Percentiles rank a stretch among this genome's conserved stretches.
phyloP scores from a whole-genome alignment of 176 grass and related monocot genomes.

The Hyparrhenia diplandra region DNA sequence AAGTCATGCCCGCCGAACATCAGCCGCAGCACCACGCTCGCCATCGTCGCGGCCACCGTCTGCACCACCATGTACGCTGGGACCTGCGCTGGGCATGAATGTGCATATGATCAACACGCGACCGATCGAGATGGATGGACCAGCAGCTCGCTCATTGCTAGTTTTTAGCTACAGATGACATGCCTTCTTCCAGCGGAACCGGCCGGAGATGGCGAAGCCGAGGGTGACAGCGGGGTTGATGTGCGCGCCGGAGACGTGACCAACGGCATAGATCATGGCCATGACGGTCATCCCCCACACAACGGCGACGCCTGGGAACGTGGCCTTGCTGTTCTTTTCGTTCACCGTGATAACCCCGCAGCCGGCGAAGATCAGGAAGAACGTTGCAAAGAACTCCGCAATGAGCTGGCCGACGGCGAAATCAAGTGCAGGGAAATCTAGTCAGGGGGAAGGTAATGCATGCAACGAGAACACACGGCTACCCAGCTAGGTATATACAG shows the following conservation, averaged over 20 bases:
- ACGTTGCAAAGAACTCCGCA: constrained; percentile 70
- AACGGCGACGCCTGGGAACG: constrained; percentile 59
- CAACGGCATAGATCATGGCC: constrained; percentile 76
- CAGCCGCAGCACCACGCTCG: constrained; percentile 52
- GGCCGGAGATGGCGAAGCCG: constrained; percentile 56
- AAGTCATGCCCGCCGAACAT: constrained; percentile 44
- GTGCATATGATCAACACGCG: background rate
- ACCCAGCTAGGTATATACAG: background rate
- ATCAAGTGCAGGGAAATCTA: background rate
- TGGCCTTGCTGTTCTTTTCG: constrained; percentile 36
- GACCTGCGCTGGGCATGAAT: constrained; percentile 27
- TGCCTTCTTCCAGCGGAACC: constrained; percentile 80
- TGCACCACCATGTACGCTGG: constrained; percentile 49
- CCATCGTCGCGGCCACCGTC: constrained; percentile 24
- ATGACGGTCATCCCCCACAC: constrained; percentile 70
- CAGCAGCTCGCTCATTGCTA: background rate
- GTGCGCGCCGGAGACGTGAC: constrained; percentile 88
- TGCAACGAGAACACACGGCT: background rate
- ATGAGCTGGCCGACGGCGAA: constrained; percentile 27
- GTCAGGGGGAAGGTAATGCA: background rate
- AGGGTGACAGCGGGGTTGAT: constrained; percentile 84
- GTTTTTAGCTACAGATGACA: background rate
- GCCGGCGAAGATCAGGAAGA: constrained; percentile 82
- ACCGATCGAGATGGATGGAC: background rate
- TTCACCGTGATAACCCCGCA: constrained; percentile 51